Evolutionary conservation across 768 basidiomycete species (phyloP), one percentile per base, ranked within the genome.

Genomic region (Rhizopogon salebrosus): DNA sequence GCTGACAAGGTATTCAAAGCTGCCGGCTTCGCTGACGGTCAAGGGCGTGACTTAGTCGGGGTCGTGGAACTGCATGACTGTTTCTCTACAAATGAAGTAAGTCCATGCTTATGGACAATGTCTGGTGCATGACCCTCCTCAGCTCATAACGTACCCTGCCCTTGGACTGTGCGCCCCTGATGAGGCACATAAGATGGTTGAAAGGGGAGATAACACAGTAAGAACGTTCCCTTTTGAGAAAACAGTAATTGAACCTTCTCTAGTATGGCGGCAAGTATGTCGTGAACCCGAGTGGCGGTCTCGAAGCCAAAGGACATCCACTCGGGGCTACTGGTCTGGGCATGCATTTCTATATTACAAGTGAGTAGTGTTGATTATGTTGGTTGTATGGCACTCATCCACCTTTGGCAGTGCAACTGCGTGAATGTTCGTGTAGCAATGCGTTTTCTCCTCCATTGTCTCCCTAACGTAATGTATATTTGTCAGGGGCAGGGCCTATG

Each of bases 231-330:
- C 1, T 34, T 46, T 16, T 20, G 5, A 16, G 14, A 22, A 2
- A 8, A 5, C 20, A 46, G 41, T 31, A 38, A 4, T 13, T 54
- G 3, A 55, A 48, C 16, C 27, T 14, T 18, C 40, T 11, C 54
- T 49, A 89, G 86, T 90, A 89, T 53, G 90, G 87, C 18, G 90
- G 92, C 4, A 89, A 89, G 67, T 93, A 80, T 46, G 87, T 93
- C 16, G 71, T 93, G 34, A 92, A 93, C 58, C 88, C 91, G 0
- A 88, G 85, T 48, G 91, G 91, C 23, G 91, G 91, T 0, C 76
- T 93, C 14, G 88, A 93, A 63, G 87, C 89, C n/a, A 93, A 92
- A 63, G 91, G 91, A 3, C 89, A 92, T 62, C 90, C 91, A 2
- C 76, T 92, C 18, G 89, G 89, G 36, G 88, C 89, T 1, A 90